Evolutionary conservation across 192 early-diverging fungal species (phyloP).

Genomic region (Podochytrium sp.): DNA sequence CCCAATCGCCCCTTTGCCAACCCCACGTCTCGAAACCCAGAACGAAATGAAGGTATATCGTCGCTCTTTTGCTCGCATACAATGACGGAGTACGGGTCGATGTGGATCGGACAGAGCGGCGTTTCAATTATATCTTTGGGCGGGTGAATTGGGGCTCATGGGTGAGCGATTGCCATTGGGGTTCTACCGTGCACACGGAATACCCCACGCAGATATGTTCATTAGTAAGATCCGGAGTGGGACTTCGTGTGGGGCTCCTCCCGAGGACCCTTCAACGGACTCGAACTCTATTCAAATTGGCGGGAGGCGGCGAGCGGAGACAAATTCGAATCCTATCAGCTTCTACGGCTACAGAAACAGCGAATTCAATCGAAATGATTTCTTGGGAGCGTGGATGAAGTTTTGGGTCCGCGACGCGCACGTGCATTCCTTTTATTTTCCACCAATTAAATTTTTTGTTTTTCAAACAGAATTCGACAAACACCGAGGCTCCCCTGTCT

Average conservation of each 20-base stretch:
- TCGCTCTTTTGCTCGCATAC: background rate
- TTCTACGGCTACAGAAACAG: background rate
- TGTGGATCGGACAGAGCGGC: too few relatives aligned
- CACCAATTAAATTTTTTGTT: background rate
- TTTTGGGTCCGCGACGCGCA: background rate
- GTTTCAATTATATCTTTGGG: background rate
- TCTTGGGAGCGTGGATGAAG: background rate
- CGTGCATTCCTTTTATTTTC: background rate
- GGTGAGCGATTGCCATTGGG: background rate
- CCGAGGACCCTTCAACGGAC: too few relatives aligned
- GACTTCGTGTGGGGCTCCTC: too few relatives aligned
- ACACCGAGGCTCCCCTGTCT: background rate
- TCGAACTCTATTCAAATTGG: too few relatives aligned
- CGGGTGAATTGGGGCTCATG: background rate
- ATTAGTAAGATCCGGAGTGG: too few relatives aligned
- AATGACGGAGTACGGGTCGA: too few relatives aligned
- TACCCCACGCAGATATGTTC: background rate
- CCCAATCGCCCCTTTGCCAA: background rate
- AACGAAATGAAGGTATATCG: background rate
- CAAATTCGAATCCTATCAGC: background rate
- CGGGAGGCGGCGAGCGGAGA: too few relatives aligned
- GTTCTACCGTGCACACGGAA: background rate
- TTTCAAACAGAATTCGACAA: background rate
- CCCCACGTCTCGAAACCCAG: slow-evolving; percentile 2
- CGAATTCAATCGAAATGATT: background rate